Evolutionary conservation across 2,329 filamentous ascomycete genomes (phyloP).

Genomic region (Keithomyces neogunnii): DNA sequence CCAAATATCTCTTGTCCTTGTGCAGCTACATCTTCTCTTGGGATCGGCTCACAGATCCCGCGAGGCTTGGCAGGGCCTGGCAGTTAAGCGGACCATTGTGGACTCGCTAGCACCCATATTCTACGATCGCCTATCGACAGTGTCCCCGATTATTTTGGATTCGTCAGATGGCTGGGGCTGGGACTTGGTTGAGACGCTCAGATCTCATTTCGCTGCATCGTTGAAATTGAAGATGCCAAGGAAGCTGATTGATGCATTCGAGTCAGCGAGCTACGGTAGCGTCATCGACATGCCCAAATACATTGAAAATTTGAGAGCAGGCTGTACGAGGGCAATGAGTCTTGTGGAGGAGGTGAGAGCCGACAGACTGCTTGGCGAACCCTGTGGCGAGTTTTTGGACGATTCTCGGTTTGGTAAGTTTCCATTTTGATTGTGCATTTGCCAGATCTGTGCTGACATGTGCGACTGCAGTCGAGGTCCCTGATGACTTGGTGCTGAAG

Average conservation of each 20-base stretch:
- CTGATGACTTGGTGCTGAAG: slow-evolving; percentile 28
- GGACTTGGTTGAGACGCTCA: slow-evolving; percentile 32
- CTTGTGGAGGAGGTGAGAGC: slow-evolving; percentile 42
- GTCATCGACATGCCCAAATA: slow-evolving; percentile 38
- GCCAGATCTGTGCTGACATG: slow-evolving; percentile 7
- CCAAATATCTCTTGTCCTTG: slow-evolving; percentile 38
- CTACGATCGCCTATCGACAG: slow-evolving; percentile 44
- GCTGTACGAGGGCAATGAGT: slow-evolving; percentile 44
- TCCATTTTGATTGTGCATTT: not conserved
- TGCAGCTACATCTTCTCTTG: slow-evolving; percentile 42
- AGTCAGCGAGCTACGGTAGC: slow-evolving; percentile 41
- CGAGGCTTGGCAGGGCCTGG: slow-evolving; percentile 40
- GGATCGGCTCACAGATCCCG: slow-evolving; percentile 40
- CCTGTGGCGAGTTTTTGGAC: slow-evolving; percentile 31
- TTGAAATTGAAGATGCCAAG: slow-evolving; percentile 37
- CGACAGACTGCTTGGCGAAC: slow-evolving; percentile 32
- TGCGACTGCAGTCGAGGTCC: slow-evolving; percentile 27
- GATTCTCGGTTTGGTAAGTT: slow-evolving; percentile 39
- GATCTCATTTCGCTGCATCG: slow-evolving; percentile 36
- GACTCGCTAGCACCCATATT: slow-evolving; percentile 47
- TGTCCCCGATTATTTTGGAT: slow-evolving; percentile 34
- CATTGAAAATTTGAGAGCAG: slow-evolving; percentile 34
- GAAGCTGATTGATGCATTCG: slow-evolving; percentile 37
- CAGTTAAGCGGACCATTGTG: slow-evolving; percentile 49
- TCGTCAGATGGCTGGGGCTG: slow-evolving; percentile 22